A percentile compares a stretch with the other conserved stretches of the same genome.
Evolutionary conservation across 75 land plant genomes (phyloP).

Genomic region (Cunninghamia lanceolata): DNA sequence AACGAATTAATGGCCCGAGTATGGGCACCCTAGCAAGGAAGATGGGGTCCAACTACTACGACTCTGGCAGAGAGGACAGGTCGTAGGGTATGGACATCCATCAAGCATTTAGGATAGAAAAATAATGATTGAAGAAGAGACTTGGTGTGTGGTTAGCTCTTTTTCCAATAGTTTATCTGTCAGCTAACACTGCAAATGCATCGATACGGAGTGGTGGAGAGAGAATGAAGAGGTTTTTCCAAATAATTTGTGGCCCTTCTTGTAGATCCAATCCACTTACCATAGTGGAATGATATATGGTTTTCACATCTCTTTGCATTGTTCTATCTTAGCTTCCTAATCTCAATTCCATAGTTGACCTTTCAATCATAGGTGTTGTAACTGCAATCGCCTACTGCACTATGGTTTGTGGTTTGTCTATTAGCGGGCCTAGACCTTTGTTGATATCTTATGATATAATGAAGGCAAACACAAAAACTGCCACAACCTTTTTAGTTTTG

Average conservation of each 20-base stretch:
- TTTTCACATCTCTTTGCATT: constrained; percentile 55
- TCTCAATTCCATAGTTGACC: constrained; percentile 63
- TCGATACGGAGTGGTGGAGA: constrained; percentile 56
- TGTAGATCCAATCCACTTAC: constrained; percentile 42
- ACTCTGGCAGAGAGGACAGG: no score
- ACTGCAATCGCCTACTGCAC: constrained; percentile 62
- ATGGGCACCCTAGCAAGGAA: no score
- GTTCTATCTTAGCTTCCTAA: constrained; percentile 65
- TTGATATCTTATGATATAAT: constrained; percentile 36
- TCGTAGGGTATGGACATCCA: no score
- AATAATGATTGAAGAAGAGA: no score
- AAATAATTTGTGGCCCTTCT: constrained; percentile 42
- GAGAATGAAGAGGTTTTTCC: constrained; percentile 56
- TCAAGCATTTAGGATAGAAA: no score
- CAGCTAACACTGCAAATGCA: constrained; percentile 62
- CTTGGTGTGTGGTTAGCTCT: constrained; percentile 51
- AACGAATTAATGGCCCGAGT: no score
- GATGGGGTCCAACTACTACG: no score
- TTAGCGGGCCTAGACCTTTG: constrained; percentile 40
- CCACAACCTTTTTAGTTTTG: constrained; percentile 31
- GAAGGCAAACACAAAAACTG: constrained; percentile 10
- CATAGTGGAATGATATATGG: constrained; percentile 62
- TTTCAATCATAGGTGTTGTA: constrained; percentile 59
- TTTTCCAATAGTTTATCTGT: constrained; percentile 52
- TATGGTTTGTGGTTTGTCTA: constrained; percentile 48